These are phyloP conservation scores for Zygotorulaspora florentina DNA, from an alignment of 805 yeast species.

Conservation along the genomic window DNA sequence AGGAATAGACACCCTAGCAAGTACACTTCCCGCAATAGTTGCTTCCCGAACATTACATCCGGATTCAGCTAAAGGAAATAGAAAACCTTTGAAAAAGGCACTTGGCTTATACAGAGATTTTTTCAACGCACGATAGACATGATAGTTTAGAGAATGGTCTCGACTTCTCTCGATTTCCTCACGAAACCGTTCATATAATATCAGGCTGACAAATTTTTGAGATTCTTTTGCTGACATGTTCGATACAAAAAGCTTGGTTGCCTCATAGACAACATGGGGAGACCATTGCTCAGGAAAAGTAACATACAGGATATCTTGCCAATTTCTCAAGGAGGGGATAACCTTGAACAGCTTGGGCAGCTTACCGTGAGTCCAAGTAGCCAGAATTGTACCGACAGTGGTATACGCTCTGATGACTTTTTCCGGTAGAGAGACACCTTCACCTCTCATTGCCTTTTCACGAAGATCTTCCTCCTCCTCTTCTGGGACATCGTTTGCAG, in stretches of 20 bases:
- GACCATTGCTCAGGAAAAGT: slow-evolving; percentile 94
- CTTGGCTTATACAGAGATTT: slow-evolving; percentile 95
- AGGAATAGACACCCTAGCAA: slow-evolving; percentile 86
- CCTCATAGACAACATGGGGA: slow-evolving; percentile 90
- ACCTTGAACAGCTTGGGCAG: slow-evolving; percentile 95
- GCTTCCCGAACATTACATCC: slow-evolving; percentile 93
- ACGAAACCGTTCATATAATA: slow-evolving; percentile 69
- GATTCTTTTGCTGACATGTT: slow-evolving; percentile 84
- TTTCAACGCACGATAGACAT: slow-evolving; percentile 84
- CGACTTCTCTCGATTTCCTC: slow-evolving; percentile 66
- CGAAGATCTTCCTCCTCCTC: slow-evolving; percentile 31
- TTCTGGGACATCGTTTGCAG: slow-evolving; percentile 11
- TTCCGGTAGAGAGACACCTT: slow-evolving; percentile 87
- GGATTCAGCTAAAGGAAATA: slow-evolving; percentile 85
- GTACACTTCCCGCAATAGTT: slow-evolving; percentile 86
- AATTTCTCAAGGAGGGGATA: slow-evolving; percentile 83
- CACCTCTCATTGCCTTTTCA: slow-evolving; percentile 44
- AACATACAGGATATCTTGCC: slow-evolving; percentile 93
- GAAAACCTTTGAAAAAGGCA: slow-evolving; percentile 94
- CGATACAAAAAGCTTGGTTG: slow-evolving; percentile 89
- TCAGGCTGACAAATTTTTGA: slow-evolving; percentile 69
- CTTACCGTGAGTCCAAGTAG: slow-evolving; percentile 92
- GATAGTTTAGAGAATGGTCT: slow-evolving; percentile 81
- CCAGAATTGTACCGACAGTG: slow-evolving; percentile 80
- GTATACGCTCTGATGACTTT: slow-evolving; percentile 94